A percentile compares a stretch with the other conserved stretches of the same genome.
These are phyloP conservation scores for Nitzschia sp. DNA, from an alignment of 108 stramenopile genomes.

Conservation along the genomic window DNA sequence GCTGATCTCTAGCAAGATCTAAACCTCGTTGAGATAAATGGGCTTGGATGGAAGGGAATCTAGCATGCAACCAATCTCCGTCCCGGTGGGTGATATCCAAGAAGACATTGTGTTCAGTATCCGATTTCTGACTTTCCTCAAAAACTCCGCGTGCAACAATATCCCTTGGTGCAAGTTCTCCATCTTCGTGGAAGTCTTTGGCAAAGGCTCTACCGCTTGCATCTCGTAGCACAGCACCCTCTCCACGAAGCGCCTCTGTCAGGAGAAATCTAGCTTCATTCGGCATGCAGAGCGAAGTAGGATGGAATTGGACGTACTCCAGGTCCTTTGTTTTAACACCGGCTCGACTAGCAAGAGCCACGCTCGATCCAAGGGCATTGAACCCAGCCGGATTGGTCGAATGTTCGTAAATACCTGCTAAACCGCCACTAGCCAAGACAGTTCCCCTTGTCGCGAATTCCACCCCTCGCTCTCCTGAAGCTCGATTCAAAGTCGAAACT, in stretches of 20 bases:
- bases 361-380: slow-evolving; percentile 90
- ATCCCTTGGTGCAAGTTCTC: slow-evolving; percentile 93
- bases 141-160: slow-evolving; percentile 92
- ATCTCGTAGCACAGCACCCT: slow-evolving; percentile 88
- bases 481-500: slow-evolving; percentile 46
- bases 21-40: slow-evolving; percentile 55
- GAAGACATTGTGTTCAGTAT: slow-evolving; percentile 52
- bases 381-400: slow-evolving; percentile 91
- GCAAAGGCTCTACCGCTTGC: slow-evolving; percentile 77
- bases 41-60: slow-evolving; percentile 86
- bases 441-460: slow-evolving; percentile 69
- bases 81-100: slow-evolving; percentile 91
- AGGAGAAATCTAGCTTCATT: slow-evolving; percentile 88
- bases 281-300: slow-evolving; percentile 86
- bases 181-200: slow-evolving; percentile 81
- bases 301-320: slow-evolving; percentile 97
- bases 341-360: slow-evolving; percentile 74
- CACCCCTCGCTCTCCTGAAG: slow-evolving; percentile 32
- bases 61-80: slow-evolving; percentile 67
- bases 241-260: slow-evolving; percentile 92
- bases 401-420: slow-evolving; percentile 92
- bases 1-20: slow-evolving; percentile 76
- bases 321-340: slow-evolving; percentile 73
- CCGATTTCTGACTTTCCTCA: slow-evolving; percentile 62
- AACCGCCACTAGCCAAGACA: slow-evolving; percentile 87